These are phyloP conservation scores for Uronychia setigera DNA, from an alignment of 73 alveolate species.

Conservation along the genomic window DNA sequence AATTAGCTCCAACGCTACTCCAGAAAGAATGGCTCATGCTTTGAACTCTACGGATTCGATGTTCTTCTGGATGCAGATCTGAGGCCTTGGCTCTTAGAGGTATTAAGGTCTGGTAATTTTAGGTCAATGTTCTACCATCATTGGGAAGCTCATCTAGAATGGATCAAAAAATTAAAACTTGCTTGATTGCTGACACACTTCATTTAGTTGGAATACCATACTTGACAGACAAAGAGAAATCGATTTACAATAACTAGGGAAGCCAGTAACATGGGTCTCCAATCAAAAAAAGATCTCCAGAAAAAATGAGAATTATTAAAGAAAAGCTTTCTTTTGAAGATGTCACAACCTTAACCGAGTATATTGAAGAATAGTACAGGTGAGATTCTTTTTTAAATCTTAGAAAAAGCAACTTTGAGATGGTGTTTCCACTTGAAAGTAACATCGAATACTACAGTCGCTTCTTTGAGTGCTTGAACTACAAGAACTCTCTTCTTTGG, in stretches of 20 bases:
- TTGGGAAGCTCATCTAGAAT: slow-evolving; percentile 82
- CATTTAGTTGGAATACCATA: slow-evolving; percentile 79
- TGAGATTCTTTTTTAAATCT: too few relatives aligned
- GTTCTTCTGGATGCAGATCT: slow-evolving; percentile 84
- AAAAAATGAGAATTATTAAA: not conserved
- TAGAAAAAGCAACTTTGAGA: slow-evolving; percentile 61
- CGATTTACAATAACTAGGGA: not conserved
- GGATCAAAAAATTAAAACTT: slow-evolving; percentile 88
- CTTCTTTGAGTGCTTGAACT: slow-evolving; percentile 35
- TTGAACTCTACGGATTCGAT: slow-evolving; percentile 96
- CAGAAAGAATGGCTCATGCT: slow-evolving; percentile 71
- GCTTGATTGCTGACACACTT: slow-evolving; percentile 82
- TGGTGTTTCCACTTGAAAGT: slow-evolving; percentile 62
- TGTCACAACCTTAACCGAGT: not conserved
- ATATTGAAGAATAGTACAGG: slow-evolving; percentile 54
- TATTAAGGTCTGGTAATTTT: not conserved
- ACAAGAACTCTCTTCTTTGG: slow-evolving; percentile 36
- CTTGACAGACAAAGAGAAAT: not conserved
- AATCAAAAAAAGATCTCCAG: not conserved
- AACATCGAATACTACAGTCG: slow-evolving; percentile 58
- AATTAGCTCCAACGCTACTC: slow-evolving; percentile 46
- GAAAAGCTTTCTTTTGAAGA: not conserved
- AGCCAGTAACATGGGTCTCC: not conserved
- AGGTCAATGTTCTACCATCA: slow-evolving; percentile 92
- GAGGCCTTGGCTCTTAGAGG: slow-evolving; percentile 92